These are phyloP conservation scores for Aspergillus sojae DNA, from an alignment of 2,329 filamentous ascomycete genomes.

Conservation along the genomic window DNA sequence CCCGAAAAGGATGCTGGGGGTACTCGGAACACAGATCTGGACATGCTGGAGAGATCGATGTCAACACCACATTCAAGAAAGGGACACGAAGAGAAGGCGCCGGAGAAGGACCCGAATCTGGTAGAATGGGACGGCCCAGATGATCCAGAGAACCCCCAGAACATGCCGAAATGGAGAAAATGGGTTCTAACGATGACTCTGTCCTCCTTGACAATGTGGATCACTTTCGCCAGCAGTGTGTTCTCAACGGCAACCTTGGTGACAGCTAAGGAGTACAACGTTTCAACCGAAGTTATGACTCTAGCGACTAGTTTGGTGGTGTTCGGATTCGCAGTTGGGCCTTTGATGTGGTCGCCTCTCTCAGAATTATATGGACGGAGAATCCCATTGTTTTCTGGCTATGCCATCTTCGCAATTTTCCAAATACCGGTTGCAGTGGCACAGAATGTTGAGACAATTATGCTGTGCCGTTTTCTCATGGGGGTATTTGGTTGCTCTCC, in stretches of 20 bases:
- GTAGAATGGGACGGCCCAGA: conserved; percentile 37
- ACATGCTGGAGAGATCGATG: conserved; percentile 12
- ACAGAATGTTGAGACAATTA: conserved; percentile 56
- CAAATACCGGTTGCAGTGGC: conserved; percentile 59
- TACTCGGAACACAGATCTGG: background rate
- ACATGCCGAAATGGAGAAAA: conserved; percentile 37
- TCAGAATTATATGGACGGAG: conserved; percentile 56
- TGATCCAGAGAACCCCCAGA: conserved; percentile 37
- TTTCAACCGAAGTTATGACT: conserved; percentile 44
- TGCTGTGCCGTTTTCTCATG: conserved; percentile 57
- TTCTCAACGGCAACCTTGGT: conserved; percentile 47
- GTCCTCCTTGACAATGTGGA: conserved; percentile 43
- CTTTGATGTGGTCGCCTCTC: conserved; percentile 49
- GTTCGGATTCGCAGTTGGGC: conserved; percentile 58
- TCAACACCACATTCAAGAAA: conserved; percentile 7
- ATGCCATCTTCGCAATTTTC: conserved; percentile 54
- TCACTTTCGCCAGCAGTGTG: conserved; percentile 52
- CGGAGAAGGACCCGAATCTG: conserved; percentile 31
- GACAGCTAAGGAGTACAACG: conserved; percentile 47
- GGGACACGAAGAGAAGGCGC: conserved; percentile 10
- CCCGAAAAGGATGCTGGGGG: conserved; percentile 13
- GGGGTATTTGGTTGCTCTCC: conserved; percentile 57
- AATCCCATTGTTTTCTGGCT: conserved; percentile 53
- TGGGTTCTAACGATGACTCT: conserved; percentile 42
- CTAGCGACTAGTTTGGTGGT: conserved; percentile 49